Evolutionary conservation across 2,329 filamentous ascomycete genomes (phyloP).

Genomic region (Diaporthe sp.): DNA sequence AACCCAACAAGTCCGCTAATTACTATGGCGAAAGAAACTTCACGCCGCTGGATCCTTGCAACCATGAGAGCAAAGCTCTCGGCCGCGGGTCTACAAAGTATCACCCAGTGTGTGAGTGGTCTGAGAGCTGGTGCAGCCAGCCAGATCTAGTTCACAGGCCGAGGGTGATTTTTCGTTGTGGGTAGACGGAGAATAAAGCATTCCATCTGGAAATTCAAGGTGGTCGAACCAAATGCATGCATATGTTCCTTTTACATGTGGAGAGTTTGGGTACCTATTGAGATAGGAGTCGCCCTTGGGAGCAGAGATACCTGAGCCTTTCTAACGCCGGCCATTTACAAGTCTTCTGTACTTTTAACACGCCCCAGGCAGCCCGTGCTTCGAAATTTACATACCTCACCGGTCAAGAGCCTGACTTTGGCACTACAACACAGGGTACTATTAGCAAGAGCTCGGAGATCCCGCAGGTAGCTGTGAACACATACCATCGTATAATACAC

Average conservation of each 20-base stretch:
- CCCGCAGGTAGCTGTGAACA: constrained; percentile 31
- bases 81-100: no score
- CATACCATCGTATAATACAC: constrained; percentile 70
- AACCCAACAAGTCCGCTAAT: no score
- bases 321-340: background rate
- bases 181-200: no score
- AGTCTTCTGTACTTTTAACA: background rate
- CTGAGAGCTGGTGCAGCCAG: no score
- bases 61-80: no score
- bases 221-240: background rate
- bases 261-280: background rate
- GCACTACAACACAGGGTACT: constrained; percentile 52
- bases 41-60: no score
- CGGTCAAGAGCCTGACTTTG: constrained; percentile 68
- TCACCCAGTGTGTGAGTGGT: no score
- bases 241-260: background rate
- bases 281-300: background rate
- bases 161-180: no score
- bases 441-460: background rate
- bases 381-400: constrained; percentile 40
- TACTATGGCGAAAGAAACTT: no score
- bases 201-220: background rate
- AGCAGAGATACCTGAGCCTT: background rate
- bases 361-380: background rate
- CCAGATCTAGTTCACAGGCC: no score